Evolutionary conservation across 306 rosid species (phyloP), one percentile per base, ranked within the genome.

Genomic region (Malus sylvestris): DNA sequence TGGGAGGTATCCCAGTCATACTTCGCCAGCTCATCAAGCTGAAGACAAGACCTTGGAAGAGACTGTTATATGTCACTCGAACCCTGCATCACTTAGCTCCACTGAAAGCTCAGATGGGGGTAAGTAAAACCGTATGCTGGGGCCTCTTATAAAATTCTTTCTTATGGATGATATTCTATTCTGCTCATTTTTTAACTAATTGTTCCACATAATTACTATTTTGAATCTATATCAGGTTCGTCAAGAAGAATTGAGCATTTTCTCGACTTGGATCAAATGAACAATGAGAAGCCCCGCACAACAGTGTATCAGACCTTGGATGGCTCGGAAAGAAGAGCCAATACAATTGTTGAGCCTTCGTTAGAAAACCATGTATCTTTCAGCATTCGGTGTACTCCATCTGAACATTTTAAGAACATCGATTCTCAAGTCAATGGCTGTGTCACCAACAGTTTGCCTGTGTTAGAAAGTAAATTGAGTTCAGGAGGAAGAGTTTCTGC

Each of bases 101-200:
- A 92, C 97, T 0, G 96, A 92, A 87, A 92, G 97, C 83, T 92
- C 97, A 18, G 96, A 92, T 59, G 97, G 93, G 42, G 96, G 97
- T 92, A 81, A 81, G 78, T 27, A 63, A 62, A 60, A 25, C 68
- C 62, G 32, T 35, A 52, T 40, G 32, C 19, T 58, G 53, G 53
- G 19, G 55, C 46, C 66, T 44, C 58, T 29, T 66, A 66, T 70
- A 70, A 76, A 76, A 64, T 46, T 81, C 11, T 68, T 15, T 61
- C 30, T n/a, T 55, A 52, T 16, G 11, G 67, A 20, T 19, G 65
- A 45, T 29, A 25, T 38, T 29, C 38, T 19, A 20, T 44, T 63
- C 40, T 46, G 75, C 30, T 69, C 19, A 8, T 9, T 42, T 9
- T 42, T 67, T 64, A 78, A 67, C 74, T 22, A 79, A 49, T 69